Percentiles rank a stretch among this genome's conserved stretches.
Evolutionary conservation across 2,329 filamentous ascomycete species (phyloP).

Genomic region (Scytalidium lignicola): DNA sequence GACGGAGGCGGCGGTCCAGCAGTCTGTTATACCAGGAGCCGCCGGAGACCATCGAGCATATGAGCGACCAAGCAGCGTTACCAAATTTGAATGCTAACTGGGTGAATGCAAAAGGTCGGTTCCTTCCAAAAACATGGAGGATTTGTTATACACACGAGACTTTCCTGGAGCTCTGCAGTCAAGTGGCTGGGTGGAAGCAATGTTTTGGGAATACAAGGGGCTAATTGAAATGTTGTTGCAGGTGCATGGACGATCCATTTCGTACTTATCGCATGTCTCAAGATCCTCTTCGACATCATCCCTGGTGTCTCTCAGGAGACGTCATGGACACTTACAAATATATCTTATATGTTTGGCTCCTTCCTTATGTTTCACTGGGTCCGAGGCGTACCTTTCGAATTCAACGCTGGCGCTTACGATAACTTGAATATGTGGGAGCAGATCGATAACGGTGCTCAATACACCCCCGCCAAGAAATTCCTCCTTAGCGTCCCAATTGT

Average conservation of each 20-base stretch:
- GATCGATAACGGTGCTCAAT: conserved; percentile 98
- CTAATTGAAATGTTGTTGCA: conserved; percentile 33
- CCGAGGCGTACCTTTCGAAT: conserved; percentile 95
- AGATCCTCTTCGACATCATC: conserved; percentile 96
- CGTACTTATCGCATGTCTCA: conserved; percentile 83
- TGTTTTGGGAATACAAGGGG: background rate
- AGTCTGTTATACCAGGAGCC: conserved; percentile 97
- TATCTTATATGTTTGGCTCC: conserved; percentile 97
- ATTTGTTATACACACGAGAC: no score
- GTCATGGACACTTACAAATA: conserved; percentile 97
- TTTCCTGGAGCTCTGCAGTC: background rate
- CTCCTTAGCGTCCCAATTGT: conserved; percentile 89
- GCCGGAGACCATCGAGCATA: conserved; percentile 92
- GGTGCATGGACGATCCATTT: conserved; percentile 98
- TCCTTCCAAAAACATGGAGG: conserved; percentile 1
- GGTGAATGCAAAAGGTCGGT: conserved; percentile 97
- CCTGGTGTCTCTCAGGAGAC: conserved; percentile 96
- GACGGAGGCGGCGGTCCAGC: conserved; percentile 88
- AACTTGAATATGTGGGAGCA: conserved; percentile 99
- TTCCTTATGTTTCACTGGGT: conserved; percentile 99
- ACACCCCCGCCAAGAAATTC: conserved; percentile 98
- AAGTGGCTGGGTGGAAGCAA: background rate
- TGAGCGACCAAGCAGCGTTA: conserved; percentile 90
- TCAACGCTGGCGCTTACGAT: conserved; percentile 97
- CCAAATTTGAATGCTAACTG: conserved; percentile 97